Conservation (phyloP, 2,329 filamentous ascomycete genomes). For the Diplodia intermedia region DNA sequence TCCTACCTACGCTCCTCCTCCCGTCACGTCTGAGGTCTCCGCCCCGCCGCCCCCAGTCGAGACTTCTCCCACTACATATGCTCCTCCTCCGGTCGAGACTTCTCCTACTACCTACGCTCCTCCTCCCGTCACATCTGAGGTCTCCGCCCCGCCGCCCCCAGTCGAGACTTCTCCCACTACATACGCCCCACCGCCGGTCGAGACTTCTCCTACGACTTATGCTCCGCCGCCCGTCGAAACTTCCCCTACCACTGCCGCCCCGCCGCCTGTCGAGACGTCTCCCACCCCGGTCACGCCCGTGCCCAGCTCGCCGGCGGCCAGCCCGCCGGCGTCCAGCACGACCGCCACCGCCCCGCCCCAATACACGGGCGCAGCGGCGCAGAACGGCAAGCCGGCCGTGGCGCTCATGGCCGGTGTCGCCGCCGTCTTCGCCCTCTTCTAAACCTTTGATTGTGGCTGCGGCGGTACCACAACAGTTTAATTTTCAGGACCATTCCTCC, state of each 20-base stretch:
- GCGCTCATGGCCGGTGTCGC: slow-evolving; percentile 16
- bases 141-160: too few relatives aligned
- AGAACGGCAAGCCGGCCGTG: slow-evolving; percentile 1
- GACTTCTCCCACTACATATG: slow-evolving; percentile 18
- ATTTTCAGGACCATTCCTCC: not conserved
- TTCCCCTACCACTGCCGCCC: slow-evolving; percentile 5
- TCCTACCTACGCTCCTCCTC: slow-evolving; percentile 4
- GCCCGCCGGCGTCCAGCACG: slow-evolving; percentile 27
- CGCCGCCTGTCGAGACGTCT: not conserved
- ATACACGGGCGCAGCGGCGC: not conserved
- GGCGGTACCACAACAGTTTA: not conserved
- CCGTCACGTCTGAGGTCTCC: too few relatives aligned
- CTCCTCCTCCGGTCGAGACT: not conserved
- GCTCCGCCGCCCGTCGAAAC: not conserved
- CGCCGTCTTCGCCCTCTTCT: slow-evolving; percentile 11
- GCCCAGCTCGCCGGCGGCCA: too few relatives aligned
- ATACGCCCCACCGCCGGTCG: not conserved
- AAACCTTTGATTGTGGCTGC: not conserved
- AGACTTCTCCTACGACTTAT: not conserved
- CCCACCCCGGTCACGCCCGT: not conserved
- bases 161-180: slow-evolving; percentile 16
- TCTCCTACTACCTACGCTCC: slow-evolving; percentile 34
- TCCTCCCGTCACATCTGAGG: too few relatives aligned
- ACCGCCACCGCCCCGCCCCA: not conserved
- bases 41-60: not conserved